These are phyloP conservation scores for Leishmania amazonensis DNA, from an alignment of 208 protist genomes.

Conservation along the genomic window DNA sequence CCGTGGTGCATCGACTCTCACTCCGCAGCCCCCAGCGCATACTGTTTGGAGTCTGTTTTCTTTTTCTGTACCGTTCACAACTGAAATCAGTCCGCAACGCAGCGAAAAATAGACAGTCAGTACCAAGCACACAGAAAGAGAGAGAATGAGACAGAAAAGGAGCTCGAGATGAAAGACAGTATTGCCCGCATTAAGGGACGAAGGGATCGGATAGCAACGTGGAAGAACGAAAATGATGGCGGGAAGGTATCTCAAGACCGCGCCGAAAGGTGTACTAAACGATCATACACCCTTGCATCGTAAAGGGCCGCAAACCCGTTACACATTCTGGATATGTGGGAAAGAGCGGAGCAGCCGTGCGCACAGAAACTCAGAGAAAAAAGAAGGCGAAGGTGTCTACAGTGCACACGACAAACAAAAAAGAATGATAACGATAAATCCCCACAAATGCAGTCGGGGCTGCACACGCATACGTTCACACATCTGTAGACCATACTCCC, in stretches of 20 bases:
- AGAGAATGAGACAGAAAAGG: background rate
- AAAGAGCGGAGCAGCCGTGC: background rate
- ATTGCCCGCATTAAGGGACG: background rate
- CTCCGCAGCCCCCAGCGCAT: background rate
- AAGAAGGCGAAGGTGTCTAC: background rate
- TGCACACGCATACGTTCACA: background rate
- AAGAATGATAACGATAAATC: background rate
- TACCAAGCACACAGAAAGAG: background rate
- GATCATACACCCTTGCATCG: background rate
- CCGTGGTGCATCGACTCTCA: background rate
- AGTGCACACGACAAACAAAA: background rate
- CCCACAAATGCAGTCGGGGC: background rate
- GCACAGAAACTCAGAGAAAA: conserved; percentile 1
- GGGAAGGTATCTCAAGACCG: background rate
- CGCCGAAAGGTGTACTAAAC: background rate
- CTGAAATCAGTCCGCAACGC: background rate
- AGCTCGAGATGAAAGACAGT: no score
- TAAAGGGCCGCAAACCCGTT: background rate
- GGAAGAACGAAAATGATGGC: background rate
- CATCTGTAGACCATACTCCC: background rate
- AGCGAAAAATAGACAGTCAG: background rate
- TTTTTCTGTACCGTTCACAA: background rate
- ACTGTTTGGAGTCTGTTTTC: background rate
- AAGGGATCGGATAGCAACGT: background rate
- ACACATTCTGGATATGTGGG: background rate